Evolutionary conservation across 73 alveolate species (phyloP).

Genomic region (Stentor roeselii): DNA sequence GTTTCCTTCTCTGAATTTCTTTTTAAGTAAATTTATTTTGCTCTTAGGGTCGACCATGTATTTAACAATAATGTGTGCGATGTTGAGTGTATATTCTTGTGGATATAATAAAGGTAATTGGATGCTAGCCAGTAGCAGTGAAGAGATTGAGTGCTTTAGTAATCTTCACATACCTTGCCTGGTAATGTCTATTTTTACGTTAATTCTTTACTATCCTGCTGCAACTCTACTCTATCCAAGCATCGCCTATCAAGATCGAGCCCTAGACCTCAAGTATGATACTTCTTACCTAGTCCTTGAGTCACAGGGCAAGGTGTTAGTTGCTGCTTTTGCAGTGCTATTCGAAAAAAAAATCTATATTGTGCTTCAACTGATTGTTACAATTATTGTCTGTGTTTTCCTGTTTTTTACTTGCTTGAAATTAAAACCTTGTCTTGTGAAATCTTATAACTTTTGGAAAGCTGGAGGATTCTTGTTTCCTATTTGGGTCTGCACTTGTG

Average conservation of each 20-base stretch:
- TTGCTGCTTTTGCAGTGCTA: background rate
- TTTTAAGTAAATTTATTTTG: background rate
- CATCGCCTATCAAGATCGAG: background rate
- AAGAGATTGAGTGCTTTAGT: background rate
- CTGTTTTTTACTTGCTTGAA: background rate
- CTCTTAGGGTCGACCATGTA: background rate
- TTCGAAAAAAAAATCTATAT: background rate
- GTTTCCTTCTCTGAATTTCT: background rate
- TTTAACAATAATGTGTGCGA: slow-evolving; percentile 3
- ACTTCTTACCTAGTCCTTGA: slow-evolving; percentile 11
- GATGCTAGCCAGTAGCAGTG: background rate
- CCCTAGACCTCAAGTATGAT: background rate
- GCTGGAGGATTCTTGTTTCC: background rate
- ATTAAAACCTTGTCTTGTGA: background rate
- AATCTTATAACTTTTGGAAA: background rate
- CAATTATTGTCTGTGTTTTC: background rate
- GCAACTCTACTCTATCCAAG: slow-evolving; percentile 23
- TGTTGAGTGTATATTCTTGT: slow-evolving; percentile 3
- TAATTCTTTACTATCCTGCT: slow-evolving; percentile 10
- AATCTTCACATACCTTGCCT: background rate
- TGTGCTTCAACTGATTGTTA: background rate
- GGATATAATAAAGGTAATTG: background rate
- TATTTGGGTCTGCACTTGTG: slow-evolving; percentile 16
- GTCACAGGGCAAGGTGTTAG: slow-evolving; percentile 5
- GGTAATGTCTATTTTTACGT: background rate